Evolutionary conservation across 2,329 filamentous ascomycete species (phyloP), one percentile per base, ranked within the genome.

Genomic region (Exserohilum rostratum): DNA sequence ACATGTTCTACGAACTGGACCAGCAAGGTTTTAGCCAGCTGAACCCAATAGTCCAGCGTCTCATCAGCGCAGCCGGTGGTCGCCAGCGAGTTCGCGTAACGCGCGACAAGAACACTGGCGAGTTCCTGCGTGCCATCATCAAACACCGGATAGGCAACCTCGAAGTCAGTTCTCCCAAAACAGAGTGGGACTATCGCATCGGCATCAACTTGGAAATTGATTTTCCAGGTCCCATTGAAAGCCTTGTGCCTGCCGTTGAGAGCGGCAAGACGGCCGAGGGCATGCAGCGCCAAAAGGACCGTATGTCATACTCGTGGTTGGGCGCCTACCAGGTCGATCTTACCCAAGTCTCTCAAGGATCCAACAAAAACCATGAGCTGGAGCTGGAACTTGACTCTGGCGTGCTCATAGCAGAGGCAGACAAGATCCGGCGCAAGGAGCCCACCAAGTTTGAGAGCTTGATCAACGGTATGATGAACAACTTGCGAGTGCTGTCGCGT

Each of bases 141-240:
- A 99, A 99, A 79, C 87, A 88, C 22, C 87, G 92, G n/a, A 82
- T 98, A 12, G 87, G 86, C 22, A 92, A 99, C 72, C 79, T 97
- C n/a, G 90, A 96, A 66, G 83, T 99, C 15, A 88, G 90, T 75
- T 89, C 91, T 64, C 93, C 95, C 0, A 80, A 81, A 45, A 85
- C 84, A 7, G 85, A 86, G 3, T 90, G 97, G 68, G 95, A 99
- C 76, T 96, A 92, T 77, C 90, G 95, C 10, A 88, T 99, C 64
- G 96, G 91, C 67, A 87, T 99, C 69, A 98, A 96, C 70, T 83
- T 99, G 2, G 96, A 99, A 85, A 92, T 96, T 85, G 84, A 88
- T 49, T 96, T 88, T 79, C 71, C 77, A 3, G 91, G 92, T 20
- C 80, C 85, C 1, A 68, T 90, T 0, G 80, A 86, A 6, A 78